Evolutionary conservation across 352 stramenopile genomes (phyloP).

Genomic region (Thalassiosira exigua): DNA sequence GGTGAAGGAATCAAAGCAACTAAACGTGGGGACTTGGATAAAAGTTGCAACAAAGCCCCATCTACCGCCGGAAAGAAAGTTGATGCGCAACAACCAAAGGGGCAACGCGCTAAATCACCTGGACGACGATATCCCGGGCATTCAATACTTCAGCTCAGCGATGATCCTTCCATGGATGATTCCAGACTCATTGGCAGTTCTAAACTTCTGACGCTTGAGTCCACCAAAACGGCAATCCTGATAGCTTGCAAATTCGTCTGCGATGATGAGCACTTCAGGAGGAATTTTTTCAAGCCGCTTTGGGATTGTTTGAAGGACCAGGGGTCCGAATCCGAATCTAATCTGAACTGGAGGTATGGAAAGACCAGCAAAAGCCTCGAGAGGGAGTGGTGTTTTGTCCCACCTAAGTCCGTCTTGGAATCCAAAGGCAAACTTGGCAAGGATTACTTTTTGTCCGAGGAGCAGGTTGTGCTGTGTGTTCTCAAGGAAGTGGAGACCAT

Average conservation of each 20-base stretch:
- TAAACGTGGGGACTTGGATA: constrained; percentile 40
- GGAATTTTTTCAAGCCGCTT: constrained; percentile 38
- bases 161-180: constrained; percentile 38
- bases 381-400: constrained; percentile 51
- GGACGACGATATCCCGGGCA: background rate
- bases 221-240: constrained; percentile 19
- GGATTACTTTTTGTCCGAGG: constrained; percentile 58
- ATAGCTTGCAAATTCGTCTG: constrained; percentile 39
- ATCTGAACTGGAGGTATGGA: constrained; percentile 51
- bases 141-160: background rate
- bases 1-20: constrained; percentile 46
- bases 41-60: too few relatives aligned
- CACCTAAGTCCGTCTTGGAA: constrained; percentile 34
- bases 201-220: constrained; percentile 51
- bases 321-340: constrained; percentile 8
- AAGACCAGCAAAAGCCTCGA: constrained; percentile 17
- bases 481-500: constrained; percentile 38
- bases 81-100: too few relatives aligned
- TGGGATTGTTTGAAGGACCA: constrained; percentile 56
- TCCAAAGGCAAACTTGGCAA: constrained; percentile 36
- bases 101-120: too few relatives aligned
- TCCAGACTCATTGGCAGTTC: constrained; percentile 31
- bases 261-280: constrained; percentile 34
- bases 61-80: too few relatives aligned
- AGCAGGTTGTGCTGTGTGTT: constrained; percentile 44